These are phyloP conservation scores for Pyrenula massariospora DNA, from an alignment of 495 filamentous ascomycete genomes.

Conservation along the genomic window DNA sequence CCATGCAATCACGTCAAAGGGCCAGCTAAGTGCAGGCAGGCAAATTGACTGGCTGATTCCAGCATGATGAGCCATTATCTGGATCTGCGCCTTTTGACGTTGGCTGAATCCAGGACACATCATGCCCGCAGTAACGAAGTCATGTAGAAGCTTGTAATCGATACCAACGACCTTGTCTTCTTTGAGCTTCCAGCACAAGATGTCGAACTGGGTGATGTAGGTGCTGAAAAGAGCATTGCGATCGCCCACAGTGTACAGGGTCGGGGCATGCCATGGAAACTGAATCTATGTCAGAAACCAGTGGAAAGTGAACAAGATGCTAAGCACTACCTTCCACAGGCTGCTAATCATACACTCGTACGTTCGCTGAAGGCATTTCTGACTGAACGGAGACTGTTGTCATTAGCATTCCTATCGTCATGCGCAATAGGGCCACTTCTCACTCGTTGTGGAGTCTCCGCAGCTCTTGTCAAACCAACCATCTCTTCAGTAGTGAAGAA, in stretches of 20 bases:
- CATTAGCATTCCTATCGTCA: slow-evolving; percentile 1
- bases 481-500: slow-evolving; percentile 66
- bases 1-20: background rate
- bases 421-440: slow-evolving; percentile 18
- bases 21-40: background rate
- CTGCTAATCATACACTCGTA: slow-evolving; percentile 69
- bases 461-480: slow-evolving; percentile 51
- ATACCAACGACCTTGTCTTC: slow-evolving; percentile 27
- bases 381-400: slow-evolving; percentile 48
- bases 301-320: slow-evolving; percentile 3
- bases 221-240: slow-evolving; percentile 46
- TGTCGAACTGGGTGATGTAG: slow-evolving; percentile 33
- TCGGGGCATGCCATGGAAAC: slow-evolving; percentile 58
- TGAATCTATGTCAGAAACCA: slow-evolving; percentile 10
- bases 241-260: slow-evolving; percentile 51
- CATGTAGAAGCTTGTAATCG: slow-evolving; percentile 39
- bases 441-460: slow-evolving; percentile 55
- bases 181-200: slow-evolving; percentile 26
- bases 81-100: slow-evolving; percentile 42
- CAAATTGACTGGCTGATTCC: background rate
- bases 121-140: slow-evolving; percentile 46
- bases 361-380: slow-evolving; percentile 55
- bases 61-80: background rate
- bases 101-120: slow-evolving; percentile 55
- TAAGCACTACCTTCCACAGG: slow-evolving; percentile 47